Conservation (phyloP, 192 early-diverging fungal genomes). For the Linnemannia hyalina region DNA sequence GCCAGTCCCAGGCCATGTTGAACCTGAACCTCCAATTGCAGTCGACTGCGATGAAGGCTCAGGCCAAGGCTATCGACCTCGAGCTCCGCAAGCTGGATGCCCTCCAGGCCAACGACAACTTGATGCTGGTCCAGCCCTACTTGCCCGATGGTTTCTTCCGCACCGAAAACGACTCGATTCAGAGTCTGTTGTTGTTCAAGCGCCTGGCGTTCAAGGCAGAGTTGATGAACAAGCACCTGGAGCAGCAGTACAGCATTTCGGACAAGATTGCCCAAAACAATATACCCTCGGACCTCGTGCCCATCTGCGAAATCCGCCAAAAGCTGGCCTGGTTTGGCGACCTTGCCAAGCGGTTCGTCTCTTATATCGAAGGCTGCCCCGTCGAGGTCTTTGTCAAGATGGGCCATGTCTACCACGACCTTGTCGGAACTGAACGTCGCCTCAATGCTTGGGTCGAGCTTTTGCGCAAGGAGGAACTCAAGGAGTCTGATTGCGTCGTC, state of each 20-base stretch:
- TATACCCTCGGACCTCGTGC: conserved; percentile 66
- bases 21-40: conserved; percentile 85
- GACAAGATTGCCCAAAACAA: conserved; percentile 68
- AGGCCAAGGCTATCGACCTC: conserved; percentile 92
- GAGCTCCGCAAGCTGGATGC: conserved; percentile 91
- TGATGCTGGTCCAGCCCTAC: conserved; percentile 77
- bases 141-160: conserved; percentile 88
- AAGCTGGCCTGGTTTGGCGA: conserved; percentile 77
- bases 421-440: conserved; percentile 82
- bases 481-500: conserved; percentile 72
- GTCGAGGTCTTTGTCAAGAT: conserved; percentile 79
- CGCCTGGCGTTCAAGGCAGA: conserved; percentile 88
- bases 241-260: conserved; percentile 67
- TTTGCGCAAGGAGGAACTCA: conserved; percentile 83
- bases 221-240: conserved; percentile 79
- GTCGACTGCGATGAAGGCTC: conserved; percentile 82
- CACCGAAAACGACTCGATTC: conserved; percentile 83
- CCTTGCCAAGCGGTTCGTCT: conserved; percentile 74
- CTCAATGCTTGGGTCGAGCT: conserved; percentile 81
- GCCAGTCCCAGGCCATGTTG: conserved; percentile 85
- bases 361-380: conserved; percentile 74
- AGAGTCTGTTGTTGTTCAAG: conserved; percentile 80
- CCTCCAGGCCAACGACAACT: conserved; percentile 82
- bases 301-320: conserved; percentile 73
- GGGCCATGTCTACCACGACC: conserved; percentile 82